Base-by-base conservation (phyloP, 805 yeast genomes). In the Jamesozyma lodderae region DNA sequence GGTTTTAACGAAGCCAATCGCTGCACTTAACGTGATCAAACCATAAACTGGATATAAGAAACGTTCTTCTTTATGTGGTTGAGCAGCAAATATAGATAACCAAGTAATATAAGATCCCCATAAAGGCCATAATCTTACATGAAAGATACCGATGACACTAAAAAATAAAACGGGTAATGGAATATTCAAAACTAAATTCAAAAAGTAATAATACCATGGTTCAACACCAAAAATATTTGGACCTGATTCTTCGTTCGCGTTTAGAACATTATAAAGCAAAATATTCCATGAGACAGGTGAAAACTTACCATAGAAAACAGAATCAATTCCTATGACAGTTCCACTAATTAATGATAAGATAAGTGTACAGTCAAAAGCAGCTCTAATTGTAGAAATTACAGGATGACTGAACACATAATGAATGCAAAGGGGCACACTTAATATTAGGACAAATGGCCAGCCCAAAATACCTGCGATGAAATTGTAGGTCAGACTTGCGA, bases 61-160 rank as follows among this genome's bases (percentile, higher is more conserved):
- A 43, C 96, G 68, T 58, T 90, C 97, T 55, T 88, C 96, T 57
- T 88, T 88, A 57, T 88, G 96, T 4, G 95, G 92, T 52, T 87
- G 96, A 4, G 63, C 43, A 43, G 69, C 66, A 53, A 90, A 85
- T 3, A 86, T 69, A 0, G 57, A 61, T 13, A 70, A 52, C 96
- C 96, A 90, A 0, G 82, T 27, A 2, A 70, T 35, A 19, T 82
- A 49, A 1, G 92, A 88, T 0, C 64, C 40, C 14, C 67, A 48
- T n/a, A 58, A 41, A 3, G 63, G 60, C 50, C 57, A 55, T 35
- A 54, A 22, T 27, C 46, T 44, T 32, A 41, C 31, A 30, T 55
- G 49, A 37, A 59, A 35, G 4, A 55, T 32, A 25, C 64, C 59
- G 21, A 60, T 35, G 3, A 57, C 10, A 9, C 66, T 60, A 15